Evolutionary conservation across 108 stramenopile species (phyloP), one percentile per base, ranked within the genome.

Genomic region (Aurantiochytrium sp.): DNA sequence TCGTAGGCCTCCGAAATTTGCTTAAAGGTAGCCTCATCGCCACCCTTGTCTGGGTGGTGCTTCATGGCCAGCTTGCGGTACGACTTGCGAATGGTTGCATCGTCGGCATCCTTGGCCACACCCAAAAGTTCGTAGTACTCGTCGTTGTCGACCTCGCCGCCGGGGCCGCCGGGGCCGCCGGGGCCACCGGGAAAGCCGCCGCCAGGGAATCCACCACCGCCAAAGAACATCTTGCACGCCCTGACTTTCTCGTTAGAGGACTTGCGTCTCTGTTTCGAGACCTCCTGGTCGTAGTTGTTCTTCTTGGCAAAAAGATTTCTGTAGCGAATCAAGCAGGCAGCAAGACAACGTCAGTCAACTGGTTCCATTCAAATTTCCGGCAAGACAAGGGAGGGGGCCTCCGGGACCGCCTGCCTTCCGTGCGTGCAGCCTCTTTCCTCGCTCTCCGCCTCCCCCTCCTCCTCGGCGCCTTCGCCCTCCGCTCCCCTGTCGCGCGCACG

Each of bases 1-100:
- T 99, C 99, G 90, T 99, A 99, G 5, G 98, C 98, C 88, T 96
- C 94, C 42, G 95, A 96, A 72, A 99, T 97, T 88, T 98, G 95
- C 53, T 97, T 96, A 90, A 99, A 99, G 87, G 94, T 97, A 59
- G 96, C 88, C 59, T 91, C 60, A 5, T 93, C 93, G 58, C 93
- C 93, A 55, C 93, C 93, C 91, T 94, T 93, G 93, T 94, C 94
- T 5, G 94, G 94, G 90, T 94, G 94, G 91, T 91, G 93, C 76
- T 92, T 93, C 90, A 93, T 91, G 18, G 94, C 94, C 28, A 89
- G 73, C 91, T 91, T 92, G 0, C 91, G 88, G 60, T 93, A 94
- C 89, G 94, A 91, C 89, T 92, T 93, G 60, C 92, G 92, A 90
- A 94, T 94, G 42, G 90, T 91, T 51, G 60, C 90, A 35, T 93